Base-by-base conservation (phyloP, 2,329 filamentous ascomycete genomes). In the Mycosphaerella sp. region DNA sequence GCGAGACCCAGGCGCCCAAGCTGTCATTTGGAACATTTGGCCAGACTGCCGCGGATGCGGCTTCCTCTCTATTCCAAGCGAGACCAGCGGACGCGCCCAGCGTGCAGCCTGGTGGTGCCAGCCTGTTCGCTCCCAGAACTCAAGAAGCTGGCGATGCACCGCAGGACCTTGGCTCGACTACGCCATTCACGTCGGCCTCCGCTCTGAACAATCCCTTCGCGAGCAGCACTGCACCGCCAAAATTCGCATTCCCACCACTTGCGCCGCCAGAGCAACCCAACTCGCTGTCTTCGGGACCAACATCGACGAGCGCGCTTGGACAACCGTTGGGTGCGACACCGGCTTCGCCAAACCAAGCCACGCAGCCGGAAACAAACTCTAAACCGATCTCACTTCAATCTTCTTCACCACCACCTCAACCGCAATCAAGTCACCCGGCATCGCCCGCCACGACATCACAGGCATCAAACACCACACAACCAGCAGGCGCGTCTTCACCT, bases 301-400 rank as follows among this genome's bases (percentile, higher is more conserved):
- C 42, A 28, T 27, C 36, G 34, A 30, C 37, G 37, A 37, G 44
- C 25, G 16, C 6, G 18, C 43, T 50, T 37, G 44, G 44, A 14
- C 47, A 39, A 37, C 45, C 46, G 13, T 32, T 52, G 27, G 42
- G 51, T 41, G 49, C 32, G 30, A 32, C 44, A 39, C 35, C 45
- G 39, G 4, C 36, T 39, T 45, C 53, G 50, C 54, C 50, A 42
- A 54, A 44, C 52, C 32, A 42, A 27, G 43, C 44, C 37, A 48
- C 46, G 50, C 52, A 54, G 49, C n/a, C 56, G 44, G 56, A 61
- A 53, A 56, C 51, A 44, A 56, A 61, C 46, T 34, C 47, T 40
- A 55, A 52, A 52, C 41, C 50, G 30, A 8, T 10, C 9, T 36
- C 47, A 32, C 28, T 52, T 32, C 50, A 54, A 36, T 44, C 21